Percentiles rank a stretch among this genome's conserved stretches.
phyloP scores from a whole-genome alignment of 805 yeast genomes.

The Nakazawaea ishiwadae region DNA sequence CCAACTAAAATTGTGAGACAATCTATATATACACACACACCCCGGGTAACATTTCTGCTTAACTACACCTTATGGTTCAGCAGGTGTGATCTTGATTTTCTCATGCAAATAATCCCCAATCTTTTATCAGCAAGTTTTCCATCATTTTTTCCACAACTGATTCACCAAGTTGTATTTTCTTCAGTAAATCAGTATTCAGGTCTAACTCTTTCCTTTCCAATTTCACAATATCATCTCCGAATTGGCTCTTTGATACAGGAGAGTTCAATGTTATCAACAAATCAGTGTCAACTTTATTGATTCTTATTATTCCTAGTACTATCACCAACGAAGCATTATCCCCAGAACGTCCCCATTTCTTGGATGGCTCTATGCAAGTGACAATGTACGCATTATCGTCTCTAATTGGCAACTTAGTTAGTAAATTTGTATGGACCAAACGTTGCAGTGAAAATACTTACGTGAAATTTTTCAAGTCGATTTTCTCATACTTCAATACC shows the following conservation, averaged over 20 bases:
- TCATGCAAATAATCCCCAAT: constrained; percentile 44
- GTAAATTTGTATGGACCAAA: neutral
- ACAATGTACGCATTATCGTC: constrained; percentile 25
- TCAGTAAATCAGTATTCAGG: constrained; percentile 18
- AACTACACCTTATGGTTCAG: no score
- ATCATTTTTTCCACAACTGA: constrained; percentile 21
- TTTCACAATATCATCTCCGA: constrained; percentile 21
- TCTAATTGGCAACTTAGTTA: neutral
- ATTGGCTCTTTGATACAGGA: constrained; percentile 35
- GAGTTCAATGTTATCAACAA: constrained; percentile 55
- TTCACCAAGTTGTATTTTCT: constrained; percentile 25
- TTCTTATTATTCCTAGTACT: constrained; percentile 53
- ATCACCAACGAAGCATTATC: constrained; percentile 33
- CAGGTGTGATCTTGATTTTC: neutral
- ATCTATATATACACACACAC: no score
- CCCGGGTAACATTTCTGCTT: no score
- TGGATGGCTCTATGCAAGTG: constrained; percentile 37
- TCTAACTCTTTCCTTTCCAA: constrained; percentile 10
- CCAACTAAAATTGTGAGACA: no score
- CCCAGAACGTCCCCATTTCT: constrained; percentile 47
- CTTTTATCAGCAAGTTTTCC: constrained; percentile 30
- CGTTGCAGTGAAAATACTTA: neutral
- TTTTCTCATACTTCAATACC: constrained; percentile 21
- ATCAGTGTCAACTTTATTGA: constrained; percentile 52
- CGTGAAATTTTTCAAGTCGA: constrained; percentile 12